These are phyloP conservation scores for Metschnikowia kofuensis DNA, from an alignment of 805 yeast species.

Conservation along the genomic window DNA sequence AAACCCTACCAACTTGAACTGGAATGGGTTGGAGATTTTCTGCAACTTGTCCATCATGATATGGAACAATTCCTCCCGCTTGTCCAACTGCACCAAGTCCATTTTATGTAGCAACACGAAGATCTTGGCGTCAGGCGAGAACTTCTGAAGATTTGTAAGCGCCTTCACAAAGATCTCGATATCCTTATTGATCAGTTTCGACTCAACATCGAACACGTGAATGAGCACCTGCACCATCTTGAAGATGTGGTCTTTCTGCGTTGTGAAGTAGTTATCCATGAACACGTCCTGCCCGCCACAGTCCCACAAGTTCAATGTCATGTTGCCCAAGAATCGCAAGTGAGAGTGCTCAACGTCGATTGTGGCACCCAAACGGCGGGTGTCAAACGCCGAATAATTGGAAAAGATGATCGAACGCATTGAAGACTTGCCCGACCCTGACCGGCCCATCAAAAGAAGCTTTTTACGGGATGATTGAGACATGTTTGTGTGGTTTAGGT, in stretches of 20 bases:
- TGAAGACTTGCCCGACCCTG: conserved; percentile 96
- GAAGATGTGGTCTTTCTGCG: conserved; percentile 88
- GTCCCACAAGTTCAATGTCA: conserved; percentile 96
- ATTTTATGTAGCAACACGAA: conserved; percentile 91
- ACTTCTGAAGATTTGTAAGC: conserved; percentile 73
- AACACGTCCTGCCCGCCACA: conserved; percentile 98
- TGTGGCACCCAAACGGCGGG: conserved; percentile 93
- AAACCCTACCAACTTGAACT: conserved; percentile 73
- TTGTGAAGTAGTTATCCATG: conserved; percentile 89
- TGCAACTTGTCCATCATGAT: conserved; percentile 82
- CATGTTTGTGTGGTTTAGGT: conserved; percentile 3
- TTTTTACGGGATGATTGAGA: conserved; percentile 32
- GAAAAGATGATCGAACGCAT: conserved; percentile 96
- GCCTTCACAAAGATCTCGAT: conserved; percentile 88
- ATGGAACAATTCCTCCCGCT: conserved; percentile 76
- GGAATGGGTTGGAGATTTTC: conserved; percentile 63
- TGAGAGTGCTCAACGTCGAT: conserved; percentile 98
- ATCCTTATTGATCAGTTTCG: conserved; percentile 87
- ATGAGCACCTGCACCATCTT: conserved; percentile 94
- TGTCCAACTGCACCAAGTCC: conserved; percentile 89
- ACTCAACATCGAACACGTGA: conserved; percentile 94
- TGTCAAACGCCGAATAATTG: conserved; percentile 95
- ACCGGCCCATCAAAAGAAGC: conserved; percentile 68
- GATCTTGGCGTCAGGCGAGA: conserved; percentile 86
- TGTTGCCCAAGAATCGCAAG: conserved; percentile 85